phyloP scores from a whole-genome alignment of 345 rosid genomes.

The Gossypium bickii region DNA sequence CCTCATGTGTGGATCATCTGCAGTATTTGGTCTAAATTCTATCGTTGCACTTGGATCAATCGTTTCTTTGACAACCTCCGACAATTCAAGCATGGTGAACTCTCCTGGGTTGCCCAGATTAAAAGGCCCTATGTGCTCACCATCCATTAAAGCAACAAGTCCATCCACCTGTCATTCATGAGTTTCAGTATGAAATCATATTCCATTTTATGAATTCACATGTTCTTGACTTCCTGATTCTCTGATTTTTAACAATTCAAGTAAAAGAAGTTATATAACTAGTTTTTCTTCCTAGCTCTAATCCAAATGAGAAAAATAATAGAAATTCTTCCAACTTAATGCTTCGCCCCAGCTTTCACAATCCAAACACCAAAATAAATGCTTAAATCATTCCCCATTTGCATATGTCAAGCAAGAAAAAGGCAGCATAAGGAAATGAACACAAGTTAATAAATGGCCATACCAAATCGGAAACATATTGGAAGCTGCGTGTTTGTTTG shows the following conservation, averaged over 20 bases:
- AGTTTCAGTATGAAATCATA: background rate
- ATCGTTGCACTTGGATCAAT: constrained; percentile 90
- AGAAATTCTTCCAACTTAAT: background rate
- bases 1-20: constrained; percentile 94
- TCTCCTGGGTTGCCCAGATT: constrained; percentile 98
- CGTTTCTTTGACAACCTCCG: constrained; percentile 94
- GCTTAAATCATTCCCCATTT: background rate
- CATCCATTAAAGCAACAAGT: constrained; percentile 83
- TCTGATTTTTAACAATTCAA: background rate
- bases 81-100: constrained; percentile 96
- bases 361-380: background rate
- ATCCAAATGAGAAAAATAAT: background rate
- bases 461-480: constrained; percentile 97
- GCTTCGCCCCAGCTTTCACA: background rate
- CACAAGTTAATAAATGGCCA: background rate
- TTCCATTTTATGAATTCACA: constrained; percentile 3
- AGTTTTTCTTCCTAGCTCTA: background rate
- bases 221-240: background rate
- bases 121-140: constrained; percentile 92
- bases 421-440: background rate
- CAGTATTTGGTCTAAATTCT: constrained; percentile 85
- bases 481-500: constrained; percentile 99
- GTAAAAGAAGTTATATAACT: background rate
- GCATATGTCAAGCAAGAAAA: background rate
- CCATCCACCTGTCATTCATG: constrained; percentile 70